phyloP scores from a whole-genome alignment of 352 stramenopile genomes.

The Phytophthora boehmeriae region DNA sequence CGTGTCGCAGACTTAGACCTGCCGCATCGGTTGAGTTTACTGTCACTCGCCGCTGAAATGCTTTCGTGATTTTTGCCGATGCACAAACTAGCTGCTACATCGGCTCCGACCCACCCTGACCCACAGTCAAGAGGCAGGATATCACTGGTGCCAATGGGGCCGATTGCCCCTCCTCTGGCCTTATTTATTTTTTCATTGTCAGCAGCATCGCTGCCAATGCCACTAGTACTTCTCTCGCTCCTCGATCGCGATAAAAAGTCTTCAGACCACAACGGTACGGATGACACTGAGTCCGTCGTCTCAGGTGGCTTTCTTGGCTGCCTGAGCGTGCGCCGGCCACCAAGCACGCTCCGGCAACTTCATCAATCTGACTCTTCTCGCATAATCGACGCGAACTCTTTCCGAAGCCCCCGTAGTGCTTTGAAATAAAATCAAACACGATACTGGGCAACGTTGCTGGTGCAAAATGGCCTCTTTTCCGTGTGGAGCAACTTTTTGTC shows the following conservation, averaged over 20 bases:
- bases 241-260: too few relatives aligned
- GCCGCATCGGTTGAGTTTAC: too few relatives aligned
- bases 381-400: constrained; percentile 7
- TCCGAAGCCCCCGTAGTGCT: constrained; percentile 11
- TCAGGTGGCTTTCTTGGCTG: not conserved
- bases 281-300: not conserved
- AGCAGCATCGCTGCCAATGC: too few relatives aligned
- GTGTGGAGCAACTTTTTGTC: constrained; percentile 11
- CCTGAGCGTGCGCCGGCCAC: not conserved
- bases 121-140: not conserved
- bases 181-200: not conserved
- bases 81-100: not conserved
- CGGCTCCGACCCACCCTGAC: constrained; percentile 2
- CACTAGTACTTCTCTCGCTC: too few relatives aligned
- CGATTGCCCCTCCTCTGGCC: not conserved
- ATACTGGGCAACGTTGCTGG: constrained; percentile 8
- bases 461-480: constrained; percentile 13
- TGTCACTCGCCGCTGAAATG: too few relatives aligned
- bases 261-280: too few relatives aligned
- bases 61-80: not conserved
- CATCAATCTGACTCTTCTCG: constrained; percentile 1
- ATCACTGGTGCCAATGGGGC: not conserved
- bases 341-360: constrained; percentile 6
- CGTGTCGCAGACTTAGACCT: too few relatives aligned
- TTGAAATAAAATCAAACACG: constrained; percentile 13